phyloP scores from a whole-genome alignment of 768 basidiomycete genomes.

The Termitomyces sp. region DNA sequence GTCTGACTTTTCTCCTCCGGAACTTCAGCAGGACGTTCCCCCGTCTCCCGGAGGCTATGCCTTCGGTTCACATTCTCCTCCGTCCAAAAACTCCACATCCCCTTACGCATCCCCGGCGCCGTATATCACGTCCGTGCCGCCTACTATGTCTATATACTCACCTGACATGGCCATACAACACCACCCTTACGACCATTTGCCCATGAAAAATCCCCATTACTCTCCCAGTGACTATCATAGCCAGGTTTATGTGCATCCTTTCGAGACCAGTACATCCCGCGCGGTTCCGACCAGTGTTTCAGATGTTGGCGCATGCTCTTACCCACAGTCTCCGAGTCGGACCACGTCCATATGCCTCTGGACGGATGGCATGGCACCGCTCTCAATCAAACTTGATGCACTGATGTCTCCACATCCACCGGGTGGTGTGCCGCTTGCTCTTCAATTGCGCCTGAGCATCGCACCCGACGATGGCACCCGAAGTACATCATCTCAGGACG shows the following conservation, averaged over 20 bases:
- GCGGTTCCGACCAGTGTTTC: conserved; percentile 1
- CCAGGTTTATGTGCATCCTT: conserved; percentile 3
- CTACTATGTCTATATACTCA: conserved; percentile 12
- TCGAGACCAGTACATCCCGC: not conserved
- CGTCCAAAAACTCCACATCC: conserved; percentile 5
- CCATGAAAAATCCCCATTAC: conserved; percentile 9
- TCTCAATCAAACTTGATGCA: conserved; percentile 53
- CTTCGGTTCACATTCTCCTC: conserved; percentile 5
- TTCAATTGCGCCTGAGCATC: conserved; percentile 53
- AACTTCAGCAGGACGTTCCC: conserved; percentile 38
- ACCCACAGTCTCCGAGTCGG: conserved; percentile 18
- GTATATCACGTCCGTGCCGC: conserved; percentile 11
- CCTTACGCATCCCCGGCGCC: conserved; percentile 1
- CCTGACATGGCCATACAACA: conserved; percentile 7
- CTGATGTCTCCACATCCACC: conserved; percentile 34
- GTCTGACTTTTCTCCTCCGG: conserved; percentile 40
- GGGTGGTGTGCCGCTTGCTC: conserved; percentile 30
- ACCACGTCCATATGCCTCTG: conserved; percentile 44
- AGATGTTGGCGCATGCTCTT: conserved; percentile 7
- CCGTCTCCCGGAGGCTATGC: conserved; percentile 30
- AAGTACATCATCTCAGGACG: conserved; percentile 52
- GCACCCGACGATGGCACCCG: conserved; percentile 48
- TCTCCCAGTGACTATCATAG: conserved; percentile 1
- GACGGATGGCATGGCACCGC: conserved; percentile 66
- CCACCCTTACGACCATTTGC: conserved; percentile 8